Base-by-base conservation (phyloP, 495 filamentous ascomycete genomes). In the Bacidia rubella region DNA sequence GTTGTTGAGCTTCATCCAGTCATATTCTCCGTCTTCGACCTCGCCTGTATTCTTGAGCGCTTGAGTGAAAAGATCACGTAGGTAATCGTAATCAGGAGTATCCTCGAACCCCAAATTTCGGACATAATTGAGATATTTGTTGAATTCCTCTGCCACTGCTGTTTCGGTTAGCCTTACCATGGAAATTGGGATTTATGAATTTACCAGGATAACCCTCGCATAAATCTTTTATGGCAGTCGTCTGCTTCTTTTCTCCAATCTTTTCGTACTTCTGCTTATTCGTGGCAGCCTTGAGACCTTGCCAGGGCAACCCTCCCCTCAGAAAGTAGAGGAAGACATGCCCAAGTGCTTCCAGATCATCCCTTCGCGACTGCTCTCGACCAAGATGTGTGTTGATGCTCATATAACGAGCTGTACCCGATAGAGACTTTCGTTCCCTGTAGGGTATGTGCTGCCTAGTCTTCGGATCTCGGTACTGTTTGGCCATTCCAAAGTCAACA, bases 241-340 rank as follows among this genome's bases (percentile, higher is more conserved):
- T 95, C 71, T 97, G 92, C 72, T 99, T 99, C 84, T 97, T 97
- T 71, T 99, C 93, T 26, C 92, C 92, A 68, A 99, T 99, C 74
- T 97, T 97, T 70, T 99, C 92, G 60, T 99, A 99, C 71, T 99
- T 99, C 65, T 99, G 92, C 78, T 99, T 99, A 74, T 99, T 99
- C 54, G 92, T 99, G 17, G 93, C 93, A 66, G 92, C 92, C 73
- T 97, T 97, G 62, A 99, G 73, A 47, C 92, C 92, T 70, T 99
- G 92, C 92, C 92, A 99, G 19, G 92, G 92, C 54, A 99, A 75
- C 49, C 93, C 93, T 53, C 92, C 92, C 46, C 93, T 75, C 56
- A 99, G 72, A 72, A 99, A 99, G 72, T 99, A 99, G 86, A 99
- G 90, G 73, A 99, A 99, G 23, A 99, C 92, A 63, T 99, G 92